Evolutionary conservation across 768 basidiomycete genomes (phyloP), one percentile per base, ranked within the genome.

Genomic region (Tubosaeta brunneosetosa): DNA sequence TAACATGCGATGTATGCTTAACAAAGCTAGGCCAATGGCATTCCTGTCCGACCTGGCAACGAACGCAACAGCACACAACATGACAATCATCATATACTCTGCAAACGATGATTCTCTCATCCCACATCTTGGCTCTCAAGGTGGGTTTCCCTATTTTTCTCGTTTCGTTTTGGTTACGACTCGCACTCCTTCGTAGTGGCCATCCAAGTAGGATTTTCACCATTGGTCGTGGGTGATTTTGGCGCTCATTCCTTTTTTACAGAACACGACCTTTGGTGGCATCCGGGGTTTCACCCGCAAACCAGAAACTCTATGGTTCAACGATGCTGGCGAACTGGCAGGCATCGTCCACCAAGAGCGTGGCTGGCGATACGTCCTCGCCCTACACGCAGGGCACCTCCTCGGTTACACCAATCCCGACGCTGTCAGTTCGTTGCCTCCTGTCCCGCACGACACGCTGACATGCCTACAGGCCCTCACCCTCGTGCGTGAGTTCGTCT

Each of bases 221-320:
- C 13, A 33, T 44, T 11, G 12, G 13, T 31, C 33, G 31, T 11
- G 3, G 17, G 14, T 27, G 26, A 33, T n/a, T 16, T 22, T 31
- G 4, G 32, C 16, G 45, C 53, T 50, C 32, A 58, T 32, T 31
- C 5, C 0, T 16, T 40, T 47, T 31, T 41, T 0, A 43, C 47
- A 88, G 84, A 90, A 90, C 59, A 87, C 86, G 25, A 88, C 88
- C 0, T 90, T 88, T 57, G 86, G 85, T 25, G 87, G 85, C 6
- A 82, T 83, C 40, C 84, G 81, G 66, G 88, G 88, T 4, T 90
- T 90, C 65, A 82, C 83, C 4, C 74, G 79, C 44, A 74, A 77
- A 52, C 88, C 88, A 0, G 77, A 82, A 3, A 88, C 88, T 0
- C 77, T 82, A 0, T 89, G 86, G 85, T 70, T 67, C 49, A 80